Evolutionary conservation across 192 early-diverging fungal genomes (phyloP).

Genomic region (Backusella sp.): DNA sequence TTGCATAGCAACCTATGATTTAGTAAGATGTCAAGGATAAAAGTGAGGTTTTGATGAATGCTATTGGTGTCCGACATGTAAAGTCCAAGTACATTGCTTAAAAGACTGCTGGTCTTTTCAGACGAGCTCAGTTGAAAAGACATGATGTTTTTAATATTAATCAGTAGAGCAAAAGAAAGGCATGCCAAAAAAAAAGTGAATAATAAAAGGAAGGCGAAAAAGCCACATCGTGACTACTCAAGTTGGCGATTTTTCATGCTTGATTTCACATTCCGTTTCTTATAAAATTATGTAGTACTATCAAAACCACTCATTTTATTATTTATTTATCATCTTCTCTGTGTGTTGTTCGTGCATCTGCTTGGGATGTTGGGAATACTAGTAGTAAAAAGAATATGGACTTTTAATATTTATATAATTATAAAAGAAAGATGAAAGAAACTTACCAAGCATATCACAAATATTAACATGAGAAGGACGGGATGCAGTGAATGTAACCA

Average conservation of each 20-base stretch:
- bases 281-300: no score
- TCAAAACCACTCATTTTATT: not conserved
- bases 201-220: not conserved
- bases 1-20: constrained; percentile 36
- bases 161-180: not conserved
- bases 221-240: not conserved
- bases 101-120: constrained; percentile 12
- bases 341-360: constrained; percentile 4
- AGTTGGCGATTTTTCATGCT: not conserved
- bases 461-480: constrained; percentile 75
- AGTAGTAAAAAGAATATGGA: not conserved
- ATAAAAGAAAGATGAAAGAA: not conserved
- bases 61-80: constrained; percentile 40
- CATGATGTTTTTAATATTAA: not conserved
- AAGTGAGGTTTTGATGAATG: constrained; percentile 41
- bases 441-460: constrained; percentile 52
- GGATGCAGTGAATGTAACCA: constrained; percentile 75
- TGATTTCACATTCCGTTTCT: not conserved
- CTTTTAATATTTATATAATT: not conserved
- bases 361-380: not conserved
- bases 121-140: constrained; percentile 8
- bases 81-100: constrained; percentile 35
- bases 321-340: not conserved
- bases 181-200: not conserved
- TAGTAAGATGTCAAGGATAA: constrained; percentile 49